A percentile compares a stretch with the other conserved stretches of the same genome.
phyloP scores from a whole-genome alignment of 192 early-diverging fungal species.

The Anaeromyces robustus region DNA sequence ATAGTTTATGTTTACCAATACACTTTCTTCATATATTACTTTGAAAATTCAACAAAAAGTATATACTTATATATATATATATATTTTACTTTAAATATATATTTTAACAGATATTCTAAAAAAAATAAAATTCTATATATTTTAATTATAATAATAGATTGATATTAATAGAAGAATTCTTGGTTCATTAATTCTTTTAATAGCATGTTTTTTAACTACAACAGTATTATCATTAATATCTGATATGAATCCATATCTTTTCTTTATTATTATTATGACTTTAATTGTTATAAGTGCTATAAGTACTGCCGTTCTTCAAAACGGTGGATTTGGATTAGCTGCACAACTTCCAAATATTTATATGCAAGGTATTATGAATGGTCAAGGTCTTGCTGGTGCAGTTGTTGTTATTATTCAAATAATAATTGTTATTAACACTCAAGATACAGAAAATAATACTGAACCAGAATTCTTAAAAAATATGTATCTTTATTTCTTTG shows the following conservation, averaged over 20 bases:
- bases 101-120: too few relatives aligned
- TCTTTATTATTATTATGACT: conserved; percentile 44
- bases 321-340: conserved; percentile 54
- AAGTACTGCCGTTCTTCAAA: conserved; percentile 44
- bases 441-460: neutral
- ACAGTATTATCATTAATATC: neutral
- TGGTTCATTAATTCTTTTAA: neutral
- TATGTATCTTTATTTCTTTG: conserved; percentile 2
- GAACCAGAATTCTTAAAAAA: neutral
- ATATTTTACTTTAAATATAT: neutral
- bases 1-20: neutral
- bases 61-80: too few relatives aligned
- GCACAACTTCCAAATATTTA: conserved; percentile 49
- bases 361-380: conserved; percentile 55
- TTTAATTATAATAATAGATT: neutral
- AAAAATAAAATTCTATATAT: too few relatives aligned
- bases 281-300: conserved; percentile 38
- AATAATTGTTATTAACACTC: conserved; percentile 24
- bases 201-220: neutral
- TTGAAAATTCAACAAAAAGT: neutral
- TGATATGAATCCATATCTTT: conserved; percentile 6
- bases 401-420: conserved; percentile 49
- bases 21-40: neutral
- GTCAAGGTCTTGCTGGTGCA: conserved; percentile 46
- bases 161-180: neutral